phyloP scores from a whole-genome alignment of 441 rosid species.

The Flueggea neowawraea region DNA sequence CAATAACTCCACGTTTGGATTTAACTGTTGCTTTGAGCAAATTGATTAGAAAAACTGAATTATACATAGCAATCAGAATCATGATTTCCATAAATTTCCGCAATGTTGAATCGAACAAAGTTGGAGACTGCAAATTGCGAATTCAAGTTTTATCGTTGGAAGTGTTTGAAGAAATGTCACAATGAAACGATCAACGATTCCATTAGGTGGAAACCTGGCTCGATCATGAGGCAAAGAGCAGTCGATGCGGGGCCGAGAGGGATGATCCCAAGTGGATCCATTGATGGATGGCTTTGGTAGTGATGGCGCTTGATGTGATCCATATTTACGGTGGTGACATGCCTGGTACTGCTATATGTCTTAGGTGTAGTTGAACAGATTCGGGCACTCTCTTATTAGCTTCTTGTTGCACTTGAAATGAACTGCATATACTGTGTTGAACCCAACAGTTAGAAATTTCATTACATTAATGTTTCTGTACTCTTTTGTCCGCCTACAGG shows the following conservation, averaged over 20 bases:
- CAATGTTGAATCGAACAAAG: too few relatives aligned
- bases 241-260: slow-evolving; percentile 69
- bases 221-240: slow-evolving; percentile 61
- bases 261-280: slow-evolving; percentile 45
- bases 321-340: slow-evolving; percentile 67
- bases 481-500: too few relatives aligned
- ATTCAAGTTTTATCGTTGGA: too few relatives aligned
- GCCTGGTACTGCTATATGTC: slow-evolving; percentile 72
- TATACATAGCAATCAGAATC: too few relatives aligned
- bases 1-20: not conserved
- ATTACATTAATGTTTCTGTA: too few relatives aligned
- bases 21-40: too few relatives aligned
- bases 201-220: slow-evolving; percentile 33
- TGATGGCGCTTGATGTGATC: slow-evolving; percentile 71
- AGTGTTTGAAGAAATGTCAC: too few relatives aligned
- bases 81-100: too few relatives aligned
- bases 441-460: too few relatives aligned
- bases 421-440: slow-evolving; percentile 59
- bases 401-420: slow-evolving; percentile 96
- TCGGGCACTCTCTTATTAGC: slow-evolving; percentile 70
- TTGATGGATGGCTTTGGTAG: slow-evolving; percentile 83
- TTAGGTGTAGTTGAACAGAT: slow-evolving; percentile 66
- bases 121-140: too few relatives aligned
- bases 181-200: too few relatives aligned
- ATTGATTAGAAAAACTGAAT: slow-evolving; percentile 6